Percentiles rank a stretch among this genome's conserved stretches.
Evolutionary conservation across 75 land plant genomes (phyloP).

Genomic region (Cupressus sempervirens): DNA sequence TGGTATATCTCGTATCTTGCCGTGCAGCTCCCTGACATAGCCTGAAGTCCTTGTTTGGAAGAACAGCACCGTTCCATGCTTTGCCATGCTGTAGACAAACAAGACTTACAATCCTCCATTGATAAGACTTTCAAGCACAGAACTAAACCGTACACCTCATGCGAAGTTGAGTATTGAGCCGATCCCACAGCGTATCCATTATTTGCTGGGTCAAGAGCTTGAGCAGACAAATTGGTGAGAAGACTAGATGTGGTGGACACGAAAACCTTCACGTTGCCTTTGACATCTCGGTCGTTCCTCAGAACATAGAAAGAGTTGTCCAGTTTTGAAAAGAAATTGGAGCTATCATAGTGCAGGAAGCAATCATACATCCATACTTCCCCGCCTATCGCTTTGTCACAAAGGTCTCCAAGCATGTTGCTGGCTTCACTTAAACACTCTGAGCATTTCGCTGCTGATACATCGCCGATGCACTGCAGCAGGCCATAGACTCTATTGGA

Average conservation of each 20-base stretch:
- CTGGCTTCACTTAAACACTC: too few species aligned
- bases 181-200: not conserved
- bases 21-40: not conserved
- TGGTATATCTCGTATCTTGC: not conserved
- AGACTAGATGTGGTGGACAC: not conserved
- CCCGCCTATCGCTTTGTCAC: too few species aligned
- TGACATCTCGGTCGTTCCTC: too few species aligned
- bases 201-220: not conserved
- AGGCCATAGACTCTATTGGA: too few species aligned
- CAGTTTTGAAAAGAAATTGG: not conserved
- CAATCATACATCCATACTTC: not conserved
- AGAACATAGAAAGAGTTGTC: not conserved
- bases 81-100: not conserved
- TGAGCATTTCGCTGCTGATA: too few species aligned
- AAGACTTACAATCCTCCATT: not conserved
- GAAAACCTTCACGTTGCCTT: not conserved
- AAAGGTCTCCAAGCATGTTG: too few species aligned
- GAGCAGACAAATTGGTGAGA: not conserved
- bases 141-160: not conserved
- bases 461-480: too few species aligned
- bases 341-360: conserved; percentile 10
- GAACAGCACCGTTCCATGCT: not conserved
- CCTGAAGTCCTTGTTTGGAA: not conserved
- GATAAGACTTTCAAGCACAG: not conserved
- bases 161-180: not conserved